Evolutionary conservation across 352 stramenopile species (phyloP).

Genomic region (Phytophthora niederhauseri): DNA sequence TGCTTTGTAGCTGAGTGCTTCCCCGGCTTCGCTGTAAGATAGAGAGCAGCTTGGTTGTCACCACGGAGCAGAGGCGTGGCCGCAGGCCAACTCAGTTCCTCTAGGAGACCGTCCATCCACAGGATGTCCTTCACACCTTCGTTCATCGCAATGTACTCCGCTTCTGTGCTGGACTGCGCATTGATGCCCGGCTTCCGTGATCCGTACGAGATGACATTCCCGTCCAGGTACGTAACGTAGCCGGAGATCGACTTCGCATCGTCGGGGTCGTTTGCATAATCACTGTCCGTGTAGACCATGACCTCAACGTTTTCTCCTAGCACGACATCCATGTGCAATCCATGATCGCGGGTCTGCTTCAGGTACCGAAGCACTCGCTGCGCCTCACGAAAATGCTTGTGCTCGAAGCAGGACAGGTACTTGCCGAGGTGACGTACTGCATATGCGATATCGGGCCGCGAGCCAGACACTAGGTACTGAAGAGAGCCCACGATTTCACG

Average conservation of each 20-base stretch:
- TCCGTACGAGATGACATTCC: constrained; percentile 29
- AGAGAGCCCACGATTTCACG: constrained; percentile 5
- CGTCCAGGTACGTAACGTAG: constrained; percentile 30
- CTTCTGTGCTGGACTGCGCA: constrained; percentile 31
- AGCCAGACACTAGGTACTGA: constrained; percentile 19
- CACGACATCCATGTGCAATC: constrained; percentile 9
- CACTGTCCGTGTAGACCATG: constrained; percentile 20
- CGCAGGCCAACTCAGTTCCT: constrained; percentile 5
- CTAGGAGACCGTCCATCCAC: constrained; percentile 17
- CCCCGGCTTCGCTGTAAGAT: not conserved
- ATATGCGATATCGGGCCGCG: constrained; percentile 21
- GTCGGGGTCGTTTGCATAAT: constrained; percentile 34
- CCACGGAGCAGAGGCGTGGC: constrained; percentile 11
- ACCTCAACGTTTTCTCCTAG: not conserved
- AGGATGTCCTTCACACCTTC: constrained; percentile 22
- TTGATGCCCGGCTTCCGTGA: constrained; percentile 39
- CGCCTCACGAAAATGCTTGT: constrained; percentile 7
- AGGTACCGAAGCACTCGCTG: constrained; percentile 10
- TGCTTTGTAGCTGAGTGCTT: not conserved
- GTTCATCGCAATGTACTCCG: constrained; percentile 23
- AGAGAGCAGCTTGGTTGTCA: not conserved
- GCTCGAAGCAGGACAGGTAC: constrained; percentile 5
- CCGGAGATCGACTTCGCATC: constrained; percentile 29
- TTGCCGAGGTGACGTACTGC: constrained; percentile 15
- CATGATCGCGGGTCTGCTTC: constrained; percentile 7